These are phyloP conservation scores for Vigna reflexopilosa DNA, from an alignment of 306 rosid genomes.

Conservation along the genomic window DNA sequence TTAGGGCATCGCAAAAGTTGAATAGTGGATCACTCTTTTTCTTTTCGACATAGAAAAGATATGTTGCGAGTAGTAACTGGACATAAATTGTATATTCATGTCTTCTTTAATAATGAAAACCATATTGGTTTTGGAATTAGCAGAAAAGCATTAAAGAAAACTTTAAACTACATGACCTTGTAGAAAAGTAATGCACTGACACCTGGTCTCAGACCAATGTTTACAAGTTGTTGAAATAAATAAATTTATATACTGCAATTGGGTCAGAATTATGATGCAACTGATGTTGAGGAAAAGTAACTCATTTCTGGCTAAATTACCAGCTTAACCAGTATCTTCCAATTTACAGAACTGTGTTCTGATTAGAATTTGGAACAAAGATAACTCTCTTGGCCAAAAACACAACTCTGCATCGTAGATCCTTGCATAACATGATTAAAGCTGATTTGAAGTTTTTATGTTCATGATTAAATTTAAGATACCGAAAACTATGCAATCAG, in stretches of 20 bases:
- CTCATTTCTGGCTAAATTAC: not conserved
- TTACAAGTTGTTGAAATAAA: constrained; percentile 6
- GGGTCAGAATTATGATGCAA: not conserved
- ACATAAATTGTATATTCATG: not conserved
- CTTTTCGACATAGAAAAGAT: not conserved
- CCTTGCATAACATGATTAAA: constrained; percentile 24
- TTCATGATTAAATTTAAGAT: constrained; percentile 13
- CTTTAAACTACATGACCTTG: constrained; percentile 7
- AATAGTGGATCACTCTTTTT: constrained; percentile 19
- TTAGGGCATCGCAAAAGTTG: not conserved
- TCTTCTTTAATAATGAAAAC: not conserved
- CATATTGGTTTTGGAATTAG: constrained; percentile 19
- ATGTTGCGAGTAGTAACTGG: not conserved
- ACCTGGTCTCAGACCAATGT: not conserved
- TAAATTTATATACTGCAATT: not conserved
- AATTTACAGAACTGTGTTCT: not conserved
- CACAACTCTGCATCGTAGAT: constrained; percentile 13
- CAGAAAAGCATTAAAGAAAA: constrained; percentile 8
- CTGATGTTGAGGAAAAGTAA: not conserved
- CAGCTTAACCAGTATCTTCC: not conserved
- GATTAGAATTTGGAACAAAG: not conserved
- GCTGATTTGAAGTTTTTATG: constrained; percentile 20
- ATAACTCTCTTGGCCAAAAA: not conserved
- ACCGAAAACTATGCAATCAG: not conserved
- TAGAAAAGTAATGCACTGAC: not conserved